Conservation (phyloP, 805 yeast genomes). For the Yamadazyma tumulicola region DNA sequence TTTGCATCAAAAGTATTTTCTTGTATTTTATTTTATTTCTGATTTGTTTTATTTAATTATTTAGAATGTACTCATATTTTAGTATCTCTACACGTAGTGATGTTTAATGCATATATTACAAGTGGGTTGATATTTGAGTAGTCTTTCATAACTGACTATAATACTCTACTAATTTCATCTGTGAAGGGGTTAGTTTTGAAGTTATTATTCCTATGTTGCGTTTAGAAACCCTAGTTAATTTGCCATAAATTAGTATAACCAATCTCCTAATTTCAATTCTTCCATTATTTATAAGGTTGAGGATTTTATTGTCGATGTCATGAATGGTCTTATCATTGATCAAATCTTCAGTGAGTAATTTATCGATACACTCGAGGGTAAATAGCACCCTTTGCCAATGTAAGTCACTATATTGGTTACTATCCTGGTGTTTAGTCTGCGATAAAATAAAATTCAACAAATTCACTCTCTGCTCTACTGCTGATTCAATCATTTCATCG, state of each 20-base stretch:
- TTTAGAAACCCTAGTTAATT: slow-evolving; percentile 18
- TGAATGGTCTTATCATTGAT: not conserved
- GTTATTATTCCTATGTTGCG: slow-evolving; percentile 24
- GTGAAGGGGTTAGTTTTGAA: slow-evolving; percentile 38
- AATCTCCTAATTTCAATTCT: slow-evolving; percentile 36
- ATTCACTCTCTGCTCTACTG: not conserved
- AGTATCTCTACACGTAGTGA: no score
- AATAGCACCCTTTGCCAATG: not conserved
- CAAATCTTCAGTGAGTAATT: slow-evolving; percentile 2
- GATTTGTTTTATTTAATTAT: slow-evolving; percentile 1
- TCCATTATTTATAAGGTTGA: slow-evolving; percentile 23
- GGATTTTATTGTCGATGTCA: slow-evolving; percentile 11
- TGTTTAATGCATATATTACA: no score
- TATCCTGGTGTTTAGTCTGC: no score
- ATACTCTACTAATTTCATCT: slow-evolving; percentile 45
- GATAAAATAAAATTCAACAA: not conserved
- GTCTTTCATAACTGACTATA: slow-evolving; percentile 26
- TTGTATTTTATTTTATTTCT: not conserved
- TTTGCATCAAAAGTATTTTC: not conserved
- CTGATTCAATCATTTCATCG: slow-evolving; percentile 8
- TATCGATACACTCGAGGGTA: slow-evolving; percentile 4
- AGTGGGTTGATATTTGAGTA: not conserved
- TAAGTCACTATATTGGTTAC: no score
- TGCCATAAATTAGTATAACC: slow-evolving; percentile 38
- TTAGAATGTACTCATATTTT: slow-evolving; percentile 1